These are phyloP conservation scores for Ricinus communis DNA, from an alignment of 345 rosid species.

Conservation along the genomic window DNA sequence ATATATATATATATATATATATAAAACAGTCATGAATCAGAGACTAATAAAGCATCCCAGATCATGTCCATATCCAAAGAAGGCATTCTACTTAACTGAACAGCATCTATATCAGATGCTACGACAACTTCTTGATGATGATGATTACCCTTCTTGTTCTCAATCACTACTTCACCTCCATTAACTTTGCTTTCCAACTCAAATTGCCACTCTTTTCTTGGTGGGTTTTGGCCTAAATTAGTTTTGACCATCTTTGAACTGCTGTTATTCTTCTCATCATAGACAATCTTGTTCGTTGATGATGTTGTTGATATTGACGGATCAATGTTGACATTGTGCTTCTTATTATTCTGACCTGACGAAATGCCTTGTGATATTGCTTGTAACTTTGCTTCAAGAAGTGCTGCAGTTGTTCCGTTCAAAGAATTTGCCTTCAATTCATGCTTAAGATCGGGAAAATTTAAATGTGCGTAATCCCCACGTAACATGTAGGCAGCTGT, in stretches of 20 bases:
- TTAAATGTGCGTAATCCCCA: conserved; percentile 85
- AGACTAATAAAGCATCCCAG: conserved; percentile 83
- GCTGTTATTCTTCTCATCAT: too few relatives aligned
- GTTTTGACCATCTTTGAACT: neutral
- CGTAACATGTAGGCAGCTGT: conserved; percentile 86
- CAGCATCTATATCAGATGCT: conserved; percentile 50
- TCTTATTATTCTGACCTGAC: conserved; percentile 20
- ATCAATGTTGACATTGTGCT: neutral
- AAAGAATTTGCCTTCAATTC: conserved; percentile 48
- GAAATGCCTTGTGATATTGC: conserved; percentile 49
- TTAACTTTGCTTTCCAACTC: conserved; percentile 27
- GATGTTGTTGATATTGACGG: conserved; percentile 5
- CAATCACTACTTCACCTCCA: conserved; percentile 28
- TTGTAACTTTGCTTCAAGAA: conserved; percentile 68
- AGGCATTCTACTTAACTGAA: conserved; percentile 94
- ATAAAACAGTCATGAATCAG: conserved; percentile 56
- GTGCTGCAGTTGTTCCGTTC: conserved; percentile 52
- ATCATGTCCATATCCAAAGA: conserved; percentile 95
- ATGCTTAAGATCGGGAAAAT: conserved; percentile 74
- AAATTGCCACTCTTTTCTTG: conserved; percentile 40
- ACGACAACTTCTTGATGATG: conserved; percentile 26
- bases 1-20: too few relatives aligned
- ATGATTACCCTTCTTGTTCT: conserved; percentile 24
- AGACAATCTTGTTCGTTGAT: neutral
- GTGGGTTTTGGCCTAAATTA: conserved; percentile 13